Base-by-base conservation (phyloP, 2,329 filamentous ascomycete genomes). In the Cercospora sp. region DNA sequence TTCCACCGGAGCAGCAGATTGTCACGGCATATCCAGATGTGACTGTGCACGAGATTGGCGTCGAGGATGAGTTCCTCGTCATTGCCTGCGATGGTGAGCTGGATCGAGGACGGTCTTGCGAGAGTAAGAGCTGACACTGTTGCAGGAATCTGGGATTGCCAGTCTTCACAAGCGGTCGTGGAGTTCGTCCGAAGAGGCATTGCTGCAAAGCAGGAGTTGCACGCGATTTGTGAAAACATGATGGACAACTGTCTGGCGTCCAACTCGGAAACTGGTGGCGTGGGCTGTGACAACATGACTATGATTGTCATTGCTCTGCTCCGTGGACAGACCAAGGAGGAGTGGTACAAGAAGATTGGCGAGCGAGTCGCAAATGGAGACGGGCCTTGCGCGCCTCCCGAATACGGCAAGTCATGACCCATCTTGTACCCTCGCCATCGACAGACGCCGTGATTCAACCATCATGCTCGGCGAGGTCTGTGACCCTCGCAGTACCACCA, bases 221-320 rank as follows among this genome's bases (percentile, higher is more conserved):
- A 94, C 66, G 91, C 92, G 80, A 98, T 99, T 77, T 98, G 94
- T 81, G 95, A 99, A 83, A 99, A 99, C 84, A 97, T 99, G 93
- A 99, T 99, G 95, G 94, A 99, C 85, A 99, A 98, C 84, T 99
- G 95, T 80, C 86, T 99, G 73, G 94, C 95, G 49, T 97, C 94
- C 70, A 98, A 97, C 87, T 97, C 94, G 74, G 95, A 99, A 83
- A 97, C 94, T 34, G 95, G 95, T 65, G 95, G 95, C 71, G 94
- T 99, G 70, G 95, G 95, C 70, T 99, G 95, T 81, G 95, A 99
- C 85, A 99, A 99, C 85, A 99, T 99, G 95, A 99, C 95, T 74
- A 98, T 99, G 91, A 85, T 90, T 75, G 87, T 99, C 73, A 84
- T 99, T 77, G 95, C 91, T 74, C 89, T 99, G 79, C 87, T 99